Conservation (phyloP, 2,329 filamentous ascomycete species). For the Ophiocordyceps camponoti-saundersi region DNA sequence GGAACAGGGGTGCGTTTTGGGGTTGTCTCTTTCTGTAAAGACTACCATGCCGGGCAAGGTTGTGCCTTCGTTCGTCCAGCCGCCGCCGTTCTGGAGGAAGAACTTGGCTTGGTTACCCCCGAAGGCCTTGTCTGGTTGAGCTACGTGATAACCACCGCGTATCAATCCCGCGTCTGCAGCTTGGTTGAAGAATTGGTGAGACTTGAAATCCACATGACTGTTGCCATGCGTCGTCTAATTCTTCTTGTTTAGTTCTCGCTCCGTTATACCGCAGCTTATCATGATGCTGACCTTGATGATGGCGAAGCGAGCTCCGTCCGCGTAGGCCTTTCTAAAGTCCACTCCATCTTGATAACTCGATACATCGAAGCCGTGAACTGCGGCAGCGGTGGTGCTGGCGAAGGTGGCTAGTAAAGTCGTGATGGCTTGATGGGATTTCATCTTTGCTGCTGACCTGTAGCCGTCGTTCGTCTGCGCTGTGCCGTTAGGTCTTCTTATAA, state of each 20-base stretch:
- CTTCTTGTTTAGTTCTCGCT: not conserved
- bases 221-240: not conserved
- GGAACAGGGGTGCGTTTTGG: not conserved
- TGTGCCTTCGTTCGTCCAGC: not conserved
- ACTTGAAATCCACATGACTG: not conserved
- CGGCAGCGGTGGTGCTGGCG: not conserved
- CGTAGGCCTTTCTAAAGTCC: not conserved
- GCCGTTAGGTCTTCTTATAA: not conserved
- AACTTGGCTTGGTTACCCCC: not conserved
- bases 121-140: not conserved
- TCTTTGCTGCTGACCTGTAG: not conserved
- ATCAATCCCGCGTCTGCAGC: not conserved
- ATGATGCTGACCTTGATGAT: not conserved
- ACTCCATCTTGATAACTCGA: not conserved
- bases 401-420: not conserved
- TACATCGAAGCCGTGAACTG: not conserved
- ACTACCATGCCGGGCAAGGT: not conserved
- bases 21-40: not conserved
- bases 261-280: not conserved
- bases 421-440: not conserved
- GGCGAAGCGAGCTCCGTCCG: not conserved
- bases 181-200: not conserved
- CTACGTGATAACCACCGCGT: not conserved
- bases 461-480: not conserved
- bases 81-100: not conserved